Evolutionary conservation across 2,329 filamentous ascomycete genomes (phyloP).

Genomic region (Periconia digitata): DNA sequence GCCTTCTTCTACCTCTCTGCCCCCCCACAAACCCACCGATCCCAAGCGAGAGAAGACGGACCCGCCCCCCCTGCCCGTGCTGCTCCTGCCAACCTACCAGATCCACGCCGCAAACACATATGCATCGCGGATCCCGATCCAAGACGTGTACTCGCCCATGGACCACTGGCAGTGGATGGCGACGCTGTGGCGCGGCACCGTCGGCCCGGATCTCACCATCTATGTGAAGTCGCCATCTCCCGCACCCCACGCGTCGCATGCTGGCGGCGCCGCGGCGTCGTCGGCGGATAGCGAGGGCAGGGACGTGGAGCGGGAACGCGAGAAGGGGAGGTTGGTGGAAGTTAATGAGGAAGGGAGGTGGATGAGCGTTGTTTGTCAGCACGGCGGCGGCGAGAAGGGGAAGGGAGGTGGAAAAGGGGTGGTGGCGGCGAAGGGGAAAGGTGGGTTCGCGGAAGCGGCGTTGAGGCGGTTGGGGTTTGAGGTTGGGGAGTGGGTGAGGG

Average conservation of each 20-base stretch:
- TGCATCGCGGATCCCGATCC: constrained; percentile 71
- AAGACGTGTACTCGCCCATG: constrained; percentile 75
- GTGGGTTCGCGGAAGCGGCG: constrained; percentile 49
- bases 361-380: constrained; percentile 32
- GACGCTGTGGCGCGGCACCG: constrained; percentile 83
- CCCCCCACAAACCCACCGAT: background rate
- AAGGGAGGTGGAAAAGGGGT: background rate
- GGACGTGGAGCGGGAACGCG: background rate
- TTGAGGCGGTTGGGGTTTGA: constrained; percentile 81
- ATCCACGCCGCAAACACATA: constrained; percentile 76
- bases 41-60: constrained; percentile 19
- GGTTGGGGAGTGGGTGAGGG: constrained; percentile 75
- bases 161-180: constrained; percentile 99
- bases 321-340: constrained; percentile 43
- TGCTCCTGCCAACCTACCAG: constrained; percentile 78
- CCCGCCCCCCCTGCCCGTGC: constrained; percentile 60
- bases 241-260: no score
- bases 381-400: background rate
- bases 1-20: constrained; percentile 74
- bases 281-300: background rate
- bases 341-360: constrained; percentile 44
- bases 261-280: background rate
- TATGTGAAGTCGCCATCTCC: constrained; percentile 55
- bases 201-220: constrained; percentile 78
- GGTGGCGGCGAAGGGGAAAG: constrained; percentile 33